Conservation (phyloP, 371 early-diverging fungal species). For the Mucor piriformis region DNA sequence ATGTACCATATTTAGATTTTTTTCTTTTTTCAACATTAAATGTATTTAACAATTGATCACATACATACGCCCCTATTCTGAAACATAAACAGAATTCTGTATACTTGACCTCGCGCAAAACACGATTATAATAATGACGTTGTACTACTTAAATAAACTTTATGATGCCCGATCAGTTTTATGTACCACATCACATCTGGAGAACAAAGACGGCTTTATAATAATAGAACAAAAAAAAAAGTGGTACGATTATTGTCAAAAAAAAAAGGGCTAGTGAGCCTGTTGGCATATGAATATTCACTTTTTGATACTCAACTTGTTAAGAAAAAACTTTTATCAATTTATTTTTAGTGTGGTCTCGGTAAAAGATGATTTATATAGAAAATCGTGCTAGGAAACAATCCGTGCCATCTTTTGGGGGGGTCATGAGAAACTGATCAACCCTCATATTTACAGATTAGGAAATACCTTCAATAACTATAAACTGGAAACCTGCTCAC, state of each 20-base stretch:
- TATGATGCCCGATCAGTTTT: not conserved
- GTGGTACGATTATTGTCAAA: not conserved
- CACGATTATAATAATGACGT: not conserved
- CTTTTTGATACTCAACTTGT: not conserved
- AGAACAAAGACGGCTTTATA: not conserved
- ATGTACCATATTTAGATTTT: not conserved
- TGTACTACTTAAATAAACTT: not conserved
- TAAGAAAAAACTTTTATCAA: too few relatives aligned
- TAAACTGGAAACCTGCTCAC: too few relatives aligned
- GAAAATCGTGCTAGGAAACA: too few relatives aligned
- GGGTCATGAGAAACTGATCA: too few relatives aligned
- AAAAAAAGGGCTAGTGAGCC: not conserved
- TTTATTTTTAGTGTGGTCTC: too few relatives aligned
- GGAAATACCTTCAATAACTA: too few relatives aligned
- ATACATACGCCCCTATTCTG: too few relatives aligned
- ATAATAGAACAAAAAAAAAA: not conserved
- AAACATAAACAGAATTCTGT: not conserved
- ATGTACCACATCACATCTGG: not conserved
- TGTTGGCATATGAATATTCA: not conserved
- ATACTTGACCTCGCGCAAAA: not conserved
- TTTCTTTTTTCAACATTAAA: not conserved
- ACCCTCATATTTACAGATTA: too few relatives aligned
- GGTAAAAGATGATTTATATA: too few relatives aligned
- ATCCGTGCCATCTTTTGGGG: too few relatives aligned
- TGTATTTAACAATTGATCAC: too few relatives aligned